Evolutionary conservation across 768 basidiomycete species (phyloP).

Genomic region (Boletus patriciae): DNA sequence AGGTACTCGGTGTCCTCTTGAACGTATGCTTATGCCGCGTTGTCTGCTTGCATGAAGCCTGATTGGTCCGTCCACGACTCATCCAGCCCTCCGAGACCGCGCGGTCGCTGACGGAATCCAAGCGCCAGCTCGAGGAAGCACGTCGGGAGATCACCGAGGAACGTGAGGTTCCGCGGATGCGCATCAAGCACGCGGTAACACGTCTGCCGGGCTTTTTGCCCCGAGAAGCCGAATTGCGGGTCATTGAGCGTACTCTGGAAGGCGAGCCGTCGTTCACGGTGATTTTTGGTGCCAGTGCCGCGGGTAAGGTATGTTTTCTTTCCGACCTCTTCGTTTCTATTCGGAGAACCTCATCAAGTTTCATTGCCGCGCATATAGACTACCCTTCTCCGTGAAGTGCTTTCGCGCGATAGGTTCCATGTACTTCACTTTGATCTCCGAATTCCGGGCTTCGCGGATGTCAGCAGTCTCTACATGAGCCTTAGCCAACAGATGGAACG

Average conservation of each 20-base stretch:
- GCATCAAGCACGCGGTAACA: slow-evolving; percentile 75
- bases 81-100: slow-evolving; percentile 74
- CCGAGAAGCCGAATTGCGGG: slow-evolving; percentile 62
- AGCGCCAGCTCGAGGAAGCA: slow-evolving; percentile 72
- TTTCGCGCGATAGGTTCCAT: slow-evolving; percentile 66
- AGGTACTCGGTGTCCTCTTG: slow-evolving; percentile 70
- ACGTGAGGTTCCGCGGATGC: slow-evolving; percentile 62
- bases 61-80: slow-evolving; percentile 13
- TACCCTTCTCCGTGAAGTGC: slow-evolving; percentile 73
- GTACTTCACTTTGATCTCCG: slow-evolving; percentile 83
- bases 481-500: slow-evolving; percentile 80
- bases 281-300: slow-evolving; percentile 76
- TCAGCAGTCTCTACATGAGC: slow-evolving; percentile 73
- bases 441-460: slow-evolving; percentile 81
- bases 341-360: background rate
- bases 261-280: slow-evolving; percentile 77
- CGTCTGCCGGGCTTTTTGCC: slow-evolving; percentile 73
- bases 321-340: background rate
- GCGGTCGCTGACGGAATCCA: slow-evolving; percentile 77
- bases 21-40: slow-evolving; percentile 51
- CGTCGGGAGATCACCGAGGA: slow-evolving; percentile 71
- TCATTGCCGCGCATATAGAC: slow-evolving; percentile 46
- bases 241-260: slow-evolving; percentile 63
- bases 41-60: slow-evolving; percentile 1
- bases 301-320: slow-evolving; percentile 63